Base-by-base conservation (phyloP, 768 basidiomycete species). In the Termitomyces sp. region DNA sequence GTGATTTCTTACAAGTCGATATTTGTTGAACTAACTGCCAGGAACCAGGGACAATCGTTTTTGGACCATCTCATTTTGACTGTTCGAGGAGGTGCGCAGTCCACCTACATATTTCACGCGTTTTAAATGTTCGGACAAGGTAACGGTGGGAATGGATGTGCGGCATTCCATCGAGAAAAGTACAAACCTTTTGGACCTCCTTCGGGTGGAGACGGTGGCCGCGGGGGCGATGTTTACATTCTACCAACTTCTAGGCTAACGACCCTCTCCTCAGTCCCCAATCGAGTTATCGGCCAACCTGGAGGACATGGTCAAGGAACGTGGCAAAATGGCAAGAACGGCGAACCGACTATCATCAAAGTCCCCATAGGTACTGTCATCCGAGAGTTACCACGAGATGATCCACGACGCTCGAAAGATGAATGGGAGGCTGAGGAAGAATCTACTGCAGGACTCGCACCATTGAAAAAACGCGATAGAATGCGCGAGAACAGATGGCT, bases 321-420 rank as follows among this genome's bases (percentile, higher is more conserved):
- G 1, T 95, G 90, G 89, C 85, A 84, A 66, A 91, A 92, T 65
- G 96, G 96, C 3, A 82, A 80, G 61, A 79, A 80, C 54, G 92
- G 86, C 0, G 67, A 79, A 2, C 91, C 94, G 2, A 76, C 83
- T 5, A 73, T 94, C 48, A 80, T 98, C 56, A 78, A 79, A 47
- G 94, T 98, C 0, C 96, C 96, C 0, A 70, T 96, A 0, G 96
- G 96, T 0, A 98, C 96, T 1, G 83, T 98, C 54, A 86, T 98
- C 5, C 81, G 83, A 33, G 87, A 95, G 64, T 74, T 97, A 41
- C 69, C 80, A 4, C 76, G 78, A 47, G 81, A 82, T 45, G 90
- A 92, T 60, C 80, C 83, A 2, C 75, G 86, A 33, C 78, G 87
- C 37, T 73, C 77, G 26, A 79, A 79, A 57, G 83, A 88, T 65